Percentiles rank a stretch among this genome's conserved stretches.
Evolutionary conservation across 2,329 filamentous ascomycete genomes (phyloP).

Genomic region (Cytospora piceae): DNA sequence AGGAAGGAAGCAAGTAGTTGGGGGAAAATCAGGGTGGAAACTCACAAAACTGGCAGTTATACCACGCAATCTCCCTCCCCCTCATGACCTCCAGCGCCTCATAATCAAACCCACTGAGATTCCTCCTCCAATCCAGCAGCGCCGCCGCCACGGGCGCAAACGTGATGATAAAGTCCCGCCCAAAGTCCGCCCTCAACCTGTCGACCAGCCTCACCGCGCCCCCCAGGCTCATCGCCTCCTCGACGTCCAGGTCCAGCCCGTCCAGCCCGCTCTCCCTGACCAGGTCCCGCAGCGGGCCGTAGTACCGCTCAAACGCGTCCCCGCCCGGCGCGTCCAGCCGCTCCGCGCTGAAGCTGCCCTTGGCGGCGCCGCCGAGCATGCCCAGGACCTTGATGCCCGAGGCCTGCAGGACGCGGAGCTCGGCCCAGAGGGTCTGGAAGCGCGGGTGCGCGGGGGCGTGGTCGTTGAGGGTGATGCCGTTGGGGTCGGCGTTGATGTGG

Average conservation of each 20-base stretch:
- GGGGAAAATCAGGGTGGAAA: neutral
- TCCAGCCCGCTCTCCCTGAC: conserved; percentile 62
- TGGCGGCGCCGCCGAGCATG: conserved; percentile 80
- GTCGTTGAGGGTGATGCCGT: conserved; percentile 74
- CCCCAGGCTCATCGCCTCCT: conserved; percentile 69
- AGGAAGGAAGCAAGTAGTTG: neutral
- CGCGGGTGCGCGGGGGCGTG: conserved; percentile 65
- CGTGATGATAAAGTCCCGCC: conserved; percentile 70
- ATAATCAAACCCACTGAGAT: conserved; percentile 78
- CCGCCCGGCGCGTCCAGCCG: conserved; percentile 52
- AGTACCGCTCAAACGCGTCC: conserved; percentile 68
- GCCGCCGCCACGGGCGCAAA: conserved; percentile 79
- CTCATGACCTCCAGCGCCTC: conserved; percentile 67
- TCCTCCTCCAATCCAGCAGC: conserved; percentile 62
- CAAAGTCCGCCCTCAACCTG: conserved; percentile 67
- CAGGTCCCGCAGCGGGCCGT: conserved; percentile 64
- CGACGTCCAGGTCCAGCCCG: conserved; percentile 74
- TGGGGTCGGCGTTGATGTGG: conserved; percentile 71
- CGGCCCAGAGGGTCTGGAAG: conserved; percentile 70
- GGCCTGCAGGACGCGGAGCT: conserved; percentile 70
- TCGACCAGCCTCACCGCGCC: conserved; percentile 68
- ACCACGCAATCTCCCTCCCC: conserved; percentile 71
- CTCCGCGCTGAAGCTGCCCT: conserved; percentile 61
- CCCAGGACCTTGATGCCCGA: conserved; percentile 74
- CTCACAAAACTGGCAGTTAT: conserved; percentile 72